These are phyloP conservation scores for Eucalyptus cloeziana DNA, from an alignment of 345 rosid genomes.

Conservation along the genomic window DNA sequence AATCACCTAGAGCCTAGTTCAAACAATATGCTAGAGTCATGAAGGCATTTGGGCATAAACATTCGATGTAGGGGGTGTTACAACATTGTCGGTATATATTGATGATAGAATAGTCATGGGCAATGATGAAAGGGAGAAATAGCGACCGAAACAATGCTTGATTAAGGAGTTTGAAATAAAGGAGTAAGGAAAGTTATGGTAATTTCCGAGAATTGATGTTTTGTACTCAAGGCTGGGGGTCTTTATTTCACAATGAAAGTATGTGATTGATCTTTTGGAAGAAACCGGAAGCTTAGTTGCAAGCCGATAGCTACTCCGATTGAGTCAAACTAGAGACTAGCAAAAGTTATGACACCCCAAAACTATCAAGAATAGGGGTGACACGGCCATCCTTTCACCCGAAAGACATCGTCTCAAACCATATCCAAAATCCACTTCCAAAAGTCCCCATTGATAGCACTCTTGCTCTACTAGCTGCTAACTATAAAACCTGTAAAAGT, in stretches of 20 bases:
- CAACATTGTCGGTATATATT: not conserved
- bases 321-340: not conserved
- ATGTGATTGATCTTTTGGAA: not conserved
- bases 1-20: not conserved
- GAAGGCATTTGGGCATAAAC: not conserved
- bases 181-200: not conserved
- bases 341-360: too few relatives aligned
- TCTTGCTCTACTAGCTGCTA: too few relatives aligned
- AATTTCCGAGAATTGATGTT: not conserved
- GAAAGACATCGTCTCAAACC: too few relatives aligned
- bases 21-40: not conserved
- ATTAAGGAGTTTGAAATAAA: not conserved
- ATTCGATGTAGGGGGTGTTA: not conserved
- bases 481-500: too few relatives aligned
- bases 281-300: not conserved
- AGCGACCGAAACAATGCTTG: not conserved
- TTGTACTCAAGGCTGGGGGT: not conserved
- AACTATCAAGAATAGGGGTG: too few relatives aligned
- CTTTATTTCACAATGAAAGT: not conserved
- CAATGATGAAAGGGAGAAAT: not conserved
- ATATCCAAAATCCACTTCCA: too few relatives aligned
- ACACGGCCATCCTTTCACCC: too few relatives aligned
- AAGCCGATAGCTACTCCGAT: not conserved
- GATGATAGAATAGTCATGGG: not conserved
- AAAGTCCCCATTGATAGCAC: too few relatives aligned